phyloP scores from a whole-genome alignment of 2,329 filamentous ascomycete genomes.

The Trichoderma breve region DNA sequence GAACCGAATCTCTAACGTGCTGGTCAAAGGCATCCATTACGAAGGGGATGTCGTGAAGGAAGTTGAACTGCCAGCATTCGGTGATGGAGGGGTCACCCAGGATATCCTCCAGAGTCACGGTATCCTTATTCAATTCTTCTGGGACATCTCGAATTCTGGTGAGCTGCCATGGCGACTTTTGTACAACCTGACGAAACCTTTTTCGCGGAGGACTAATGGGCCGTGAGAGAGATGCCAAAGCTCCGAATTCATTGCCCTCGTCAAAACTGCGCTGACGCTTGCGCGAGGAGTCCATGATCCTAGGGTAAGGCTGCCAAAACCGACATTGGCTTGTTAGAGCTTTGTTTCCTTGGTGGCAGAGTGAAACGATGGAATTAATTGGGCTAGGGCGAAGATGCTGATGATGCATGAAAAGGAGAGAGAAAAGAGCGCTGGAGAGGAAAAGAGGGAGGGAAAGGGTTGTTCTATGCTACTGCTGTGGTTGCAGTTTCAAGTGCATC shows the following conservation, averaged over 20 bases:
- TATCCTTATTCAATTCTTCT: conserved; percentile 58
- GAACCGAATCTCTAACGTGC: conserved; percentile 48
- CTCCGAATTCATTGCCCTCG: conserved; percentile 1
- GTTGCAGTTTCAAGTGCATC: not conserved
- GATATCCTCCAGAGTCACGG: conserved; percentile 64
- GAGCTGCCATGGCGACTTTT: conserved; percentile 67
- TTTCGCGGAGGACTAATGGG: conserved; percentile 49
- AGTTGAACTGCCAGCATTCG: conserved; percentile 72
- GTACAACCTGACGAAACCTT: conserved; percentile 26
- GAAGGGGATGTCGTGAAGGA: conserved; percentile 58
- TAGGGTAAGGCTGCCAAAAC: not conserved
- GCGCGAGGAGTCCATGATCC: conserved; percentile 31
- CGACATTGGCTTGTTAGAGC: not conserved
- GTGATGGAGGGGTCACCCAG: conserved; percentile 72
- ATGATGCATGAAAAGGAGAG: not conserved
- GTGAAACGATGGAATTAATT: not conserved
- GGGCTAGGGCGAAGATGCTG: too few relatives aligned
- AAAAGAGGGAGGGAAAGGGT: not conserved
- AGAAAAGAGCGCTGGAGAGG: not conserved
- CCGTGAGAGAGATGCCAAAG: conserved; percentile 33
- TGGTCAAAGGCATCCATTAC: conserved; percentile 53
- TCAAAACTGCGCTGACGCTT: conserved; percentile 33
- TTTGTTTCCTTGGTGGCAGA: not conserved
- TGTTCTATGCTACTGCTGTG: not conserved
- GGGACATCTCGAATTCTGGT: conserved; percentile 67